A percentile compares a stretch with the other conserved stretches of the same genome.
These are phyloP conservation scores for Ilex paraguariensis DNA, from an alignment of 305 asterid genomes.

Conservation along the genomic window DNA sequence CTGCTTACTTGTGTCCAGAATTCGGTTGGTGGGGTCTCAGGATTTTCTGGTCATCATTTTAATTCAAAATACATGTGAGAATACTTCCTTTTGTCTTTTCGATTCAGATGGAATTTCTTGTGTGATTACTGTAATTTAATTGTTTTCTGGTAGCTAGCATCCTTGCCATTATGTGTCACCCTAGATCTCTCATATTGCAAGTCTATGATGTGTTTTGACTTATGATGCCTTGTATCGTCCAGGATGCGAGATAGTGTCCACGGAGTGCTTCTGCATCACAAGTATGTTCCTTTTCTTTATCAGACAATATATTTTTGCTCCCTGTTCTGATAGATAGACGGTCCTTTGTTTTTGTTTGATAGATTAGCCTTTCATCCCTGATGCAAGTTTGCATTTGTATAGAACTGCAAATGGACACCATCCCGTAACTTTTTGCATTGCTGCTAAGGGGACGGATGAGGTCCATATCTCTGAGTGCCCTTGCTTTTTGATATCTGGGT, in stretches of 20 bases:
- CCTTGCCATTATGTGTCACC: too few species aligned
- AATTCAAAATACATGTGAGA: neutral
- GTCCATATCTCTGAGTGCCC: conserved; percentile 2
- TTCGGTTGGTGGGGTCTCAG: conserved; percentile 4
- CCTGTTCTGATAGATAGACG: too few species aligned
- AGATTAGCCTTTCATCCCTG: too few species aligned
- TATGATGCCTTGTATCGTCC: neutral
- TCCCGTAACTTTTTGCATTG: neutral
- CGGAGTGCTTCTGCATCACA: neutral
- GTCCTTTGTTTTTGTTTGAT: too few species aligned
- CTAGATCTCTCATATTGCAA: too few species aligned
- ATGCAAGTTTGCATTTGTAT: too few species aligned
- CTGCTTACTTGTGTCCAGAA: neutral
- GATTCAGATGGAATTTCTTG: too few species aligned
- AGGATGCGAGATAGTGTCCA: neutral
- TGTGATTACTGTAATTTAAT: too few species aligned
- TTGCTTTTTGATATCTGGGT: neutral
- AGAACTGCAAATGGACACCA: neutral
- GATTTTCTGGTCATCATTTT: neutral
- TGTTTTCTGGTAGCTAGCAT: too few species aligned
- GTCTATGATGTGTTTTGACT: neutral
- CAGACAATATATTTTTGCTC: too few species aligned
- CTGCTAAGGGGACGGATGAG: neutral
- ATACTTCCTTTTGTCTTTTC: neutral
- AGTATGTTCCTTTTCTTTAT: neutral